Evolutionary conservation across 2,329 filamentous ascomycete genomes (phyloP), one percentile per base, ranked within the genome.

Genomic region (Cadophora luteo-olivacea): DNA sequence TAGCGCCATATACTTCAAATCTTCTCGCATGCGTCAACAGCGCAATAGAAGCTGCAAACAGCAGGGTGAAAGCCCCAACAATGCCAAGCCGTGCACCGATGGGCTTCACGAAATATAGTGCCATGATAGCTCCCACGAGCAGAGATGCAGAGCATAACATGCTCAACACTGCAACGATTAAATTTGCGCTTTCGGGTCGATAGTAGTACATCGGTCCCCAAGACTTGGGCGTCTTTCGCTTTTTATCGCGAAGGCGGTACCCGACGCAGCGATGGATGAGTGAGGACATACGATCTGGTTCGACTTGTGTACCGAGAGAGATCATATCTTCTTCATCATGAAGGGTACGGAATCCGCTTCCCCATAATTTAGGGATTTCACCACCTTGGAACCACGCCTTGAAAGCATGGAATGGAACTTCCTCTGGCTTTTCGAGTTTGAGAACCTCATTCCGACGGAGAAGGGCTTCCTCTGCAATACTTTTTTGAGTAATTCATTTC

Each of bases 1-100:
- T 70, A 1, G 69, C 64, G 9, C 63, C 68, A 64, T 66, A 72
- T 16, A 72, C 36, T 60, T 72, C 67, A 0, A 51, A 58, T 4
- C 67, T 55, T 9, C 58, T 36, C 14, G 69, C 70, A 41, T 69
- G 67, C 22, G 70, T 72, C 55, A 72, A 63, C 11, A 69, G 61
- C 12, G 64, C 55, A 9, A 72, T 65, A 6, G 36, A 55, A 19
- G 63, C 63, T 1, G 70, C 69, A 48, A 72, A 72, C n/a, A 67
- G 29, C 8, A 64, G 61, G 3, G 70, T 71, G n/a, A 67, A 72
- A 3, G 36, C 41, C 14, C 64, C 69, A 3, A 71, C 32, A 19
- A 71, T 45, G 5, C 67, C 70, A 1, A 72, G 54, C 2, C 64
- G 36, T 1, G 38, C 52, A n/a, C 25, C 36, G 16, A 45, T 58